Conservation (phyloP, 2,329 filamentous ascomycete genomes). For the Ophiosphaerella herpotricha region DNA sequence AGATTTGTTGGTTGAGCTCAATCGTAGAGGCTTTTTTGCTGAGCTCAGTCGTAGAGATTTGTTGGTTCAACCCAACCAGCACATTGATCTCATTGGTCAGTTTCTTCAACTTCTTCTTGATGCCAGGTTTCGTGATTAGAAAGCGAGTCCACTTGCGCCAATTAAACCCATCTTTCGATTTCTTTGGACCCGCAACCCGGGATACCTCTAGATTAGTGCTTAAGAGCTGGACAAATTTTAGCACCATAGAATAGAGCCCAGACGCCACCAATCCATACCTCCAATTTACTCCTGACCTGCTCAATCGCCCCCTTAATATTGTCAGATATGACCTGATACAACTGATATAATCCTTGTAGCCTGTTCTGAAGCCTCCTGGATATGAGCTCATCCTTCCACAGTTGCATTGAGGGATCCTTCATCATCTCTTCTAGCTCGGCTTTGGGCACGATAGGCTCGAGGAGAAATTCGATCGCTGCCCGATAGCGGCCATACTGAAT, state of each 20-base stretch:
- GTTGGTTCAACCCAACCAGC: no score
- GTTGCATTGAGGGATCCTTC: slow-evolving; percentile 31
- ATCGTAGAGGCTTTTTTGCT: no score
- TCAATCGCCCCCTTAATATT: slow-evolving; percentile 43
- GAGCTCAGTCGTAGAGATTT: no score
- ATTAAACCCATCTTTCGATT: slow-evolving; percentile 38
- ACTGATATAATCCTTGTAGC: slow-evolving; percentile 41
- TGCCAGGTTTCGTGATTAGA: slow-evolving; percentile 44
- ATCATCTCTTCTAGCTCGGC: slow-evolving; percentile 43
- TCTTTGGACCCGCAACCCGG: slow-evolving; percentile 39
- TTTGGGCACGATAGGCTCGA: slow-evolving; percentile 44
- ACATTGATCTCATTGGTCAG: slow-evolving; percentile 25
- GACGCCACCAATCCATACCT: slow-evolving; percentile 19
- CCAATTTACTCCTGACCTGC: slow-evolving; percentile 43
- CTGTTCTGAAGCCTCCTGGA: slow-evolving; percentile 35
- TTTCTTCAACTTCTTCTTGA: slow-evolving; percentile 43
- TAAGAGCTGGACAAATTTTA: slow-evolving; percentile 31
- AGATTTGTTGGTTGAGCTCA: no score
- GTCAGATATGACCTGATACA: slow-evolving; percentile 41
- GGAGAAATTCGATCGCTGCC: slow-evolving; percentile 42
- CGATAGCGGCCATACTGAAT: slow-evolving; percentile 46
- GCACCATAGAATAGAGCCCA: slow-evolving; percentile 12
- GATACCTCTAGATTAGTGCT: slow-evolving; percentile 44
- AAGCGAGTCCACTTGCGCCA: slow-evolving; percentile 43
- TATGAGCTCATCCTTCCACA: slow-evolving; percentile 41